These are phyloP conservation scores for Candida tammaniensis DNA, from an alignment of 805 yeast species.

Conservation along the genomic window DNA sequence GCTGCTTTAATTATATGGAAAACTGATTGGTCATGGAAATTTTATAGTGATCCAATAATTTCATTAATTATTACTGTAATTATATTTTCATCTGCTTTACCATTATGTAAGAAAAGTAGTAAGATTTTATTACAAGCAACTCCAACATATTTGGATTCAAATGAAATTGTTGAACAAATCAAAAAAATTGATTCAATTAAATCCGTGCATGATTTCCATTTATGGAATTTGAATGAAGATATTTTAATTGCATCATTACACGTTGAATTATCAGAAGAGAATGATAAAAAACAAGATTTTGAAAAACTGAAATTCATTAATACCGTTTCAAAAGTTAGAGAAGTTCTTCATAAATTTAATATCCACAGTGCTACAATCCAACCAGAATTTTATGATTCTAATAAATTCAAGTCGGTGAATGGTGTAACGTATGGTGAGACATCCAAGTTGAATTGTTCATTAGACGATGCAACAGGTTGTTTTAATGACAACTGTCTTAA, in stretches of 20 bases:
- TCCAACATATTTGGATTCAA: slow-evolving; percentile 78
- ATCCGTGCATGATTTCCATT: slow-evolving; percentile 92
- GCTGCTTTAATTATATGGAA: slow-evolving; percentile 94
- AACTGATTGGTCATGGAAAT: slow-evolving; percentile 86
- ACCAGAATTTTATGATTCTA: slow-evolving; percentile 69
- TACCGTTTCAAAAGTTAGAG: slow-evolving; percentile 74
- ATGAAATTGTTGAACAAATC: slow-evolving; percentile 68
- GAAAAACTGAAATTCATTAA: slow-evolving; percentile 47
- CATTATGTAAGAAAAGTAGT: slow-evolving; percentile 82
- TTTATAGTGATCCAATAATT: slow-evolving; percentile 79
- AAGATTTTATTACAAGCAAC: slow-evolving; percentile 90
- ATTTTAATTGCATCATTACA: slow-evolving; percentile 86
- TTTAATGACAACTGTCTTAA: slow-evolving; percentile 24
- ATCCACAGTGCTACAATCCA: slow-evolving; percentile 94
- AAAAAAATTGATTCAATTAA: slow-evolving; percentile 66
- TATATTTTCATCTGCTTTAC: slow-evolving; percentile 88
- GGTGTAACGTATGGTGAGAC: slow-evolving; percentile 15
- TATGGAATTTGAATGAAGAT: slow-evolving; percentile 92
- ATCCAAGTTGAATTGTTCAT: slow-evolving; percentile 23
- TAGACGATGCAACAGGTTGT: slow-evolving; percentile 31
- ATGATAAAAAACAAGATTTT: slow-evolving; percentile 45
- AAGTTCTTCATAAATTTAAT: slow-evolving; percentile 77
- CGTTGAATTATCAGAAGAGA: slow-evolving; percentile 55
- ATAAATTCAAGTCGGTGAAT: not conserved
- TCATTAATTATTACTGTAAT: slow-evolving; percentile 83